phyloP scores from a whole-genome alignment of 345 rosid species.

The Arabidopsis thaliana region DNA sequence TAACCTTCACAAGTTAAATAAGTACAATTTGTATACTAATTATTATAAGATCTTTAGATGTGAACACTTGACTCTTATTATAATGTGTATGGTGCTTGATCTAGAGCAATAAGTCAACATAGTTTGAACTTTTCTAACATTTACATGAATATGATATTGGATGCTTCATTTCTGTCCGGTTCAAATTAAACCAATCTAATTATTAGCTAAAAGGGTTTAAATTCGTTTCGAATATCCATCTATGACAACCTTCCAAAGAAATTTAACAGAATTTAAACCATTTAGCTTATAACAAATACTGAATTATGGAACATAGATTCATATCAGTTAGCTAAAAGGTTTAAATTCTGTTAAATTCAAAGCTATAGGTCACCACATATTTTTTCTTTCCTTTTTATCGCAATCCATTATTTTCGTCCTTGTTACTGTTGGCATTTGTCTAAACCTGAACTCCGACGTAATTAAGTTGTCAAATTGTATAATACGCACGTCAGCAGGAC shows the following conservation, averaged over 20 bases:
- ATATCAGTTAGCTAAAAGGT: too few relatives aligned
- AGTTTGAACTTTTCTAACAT: background rate
- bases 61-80: conserved; percentile 35
- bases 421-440: background rate
- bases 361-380: too few relatives aligned
- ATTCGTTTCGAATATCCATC: too few relatives aligned
- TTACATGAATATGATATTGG: background rate
- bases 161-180: conserved; percentile 1
- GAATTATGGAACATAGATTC: too few relatives aligned
- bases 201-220: too few relatives aligned
- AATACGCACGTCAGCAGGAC: conserved; percentile 31
- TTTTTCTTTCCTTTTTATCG: background rate
- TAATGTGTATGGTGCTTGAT: conserved; percentile 8
- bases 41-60: conserved; percentile 17
- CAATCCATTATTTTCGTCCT: background rate
- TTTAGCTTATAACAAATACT: too few relatives aligned
- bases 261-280: too few relatives aligned
- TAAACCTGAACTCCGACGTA: background rate
- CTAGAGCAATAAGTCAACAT: conserved; percentile 7
- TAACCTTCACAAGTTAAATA: conserved; percentile 30
- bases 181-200: background rate
- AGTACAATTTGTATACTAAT: conserved; percentile 10
- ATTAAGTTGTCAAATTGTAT: conserved; percentile 1
- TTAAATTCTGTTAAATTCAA: too few relatives aligned
- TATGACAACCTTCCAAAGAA: too few relatives aligned